Evolutionary conservation across 2,329 filamentous ascomycete genomes (phyloP).

Genomic region (Phaeosphaeria sp.): DNA sequence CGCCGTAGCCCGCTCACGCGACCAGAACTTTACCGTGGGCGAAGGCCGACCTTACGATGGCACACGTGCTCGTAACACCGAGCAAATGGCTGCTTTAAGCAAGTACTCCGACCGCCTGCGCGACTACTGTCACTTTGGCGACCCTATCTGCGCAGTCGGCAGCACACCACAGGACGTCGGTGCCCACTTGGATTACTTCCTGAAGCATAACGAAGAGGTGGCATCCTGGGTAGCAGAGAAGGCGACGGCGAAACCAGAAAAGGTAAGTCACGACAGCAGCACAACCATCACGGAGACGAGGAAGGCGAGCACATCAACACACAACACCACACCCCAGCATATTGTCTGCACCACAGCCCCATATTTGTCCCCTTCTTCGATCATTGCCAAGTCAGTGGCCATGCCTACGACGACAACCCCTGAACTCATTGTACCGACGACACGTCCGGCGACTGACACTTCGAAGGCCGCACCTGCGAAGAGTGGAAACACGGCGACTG

Average conservation of each 20-base stretch:
- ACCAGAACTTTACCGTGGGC: constrained; percentile 34
- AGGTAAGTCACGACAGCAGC: constrained; percentile 14
- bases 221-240: constrained; percentile 23
- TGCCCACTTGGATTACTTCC: constrained; percentile 66
- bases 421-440: background rate
- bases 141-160: constrained; percentile 69
- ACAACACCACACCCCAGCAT: constrained; percentile 5
- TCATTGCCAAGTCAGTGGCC: constrained; percentile 8
- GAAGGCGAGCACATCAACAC: background rate
- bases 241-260: constrained; percentile 16
- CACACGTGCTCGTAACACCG: constrained; percentile 23
- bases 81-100: constrained; percentile 23
- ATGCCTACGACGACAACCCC: constrained; percentile 2
- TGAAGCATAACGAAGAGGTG: constrained; percentile 31
- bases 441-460: constrained; percentile 11
- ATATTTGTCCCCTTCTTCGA: background rate
- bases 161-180: constrained; percentile 59
- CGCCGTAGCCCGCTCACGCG: constrained; percentile 27
- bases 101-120: constrained; percentile 54
- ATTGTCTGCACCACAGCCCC: background rate
- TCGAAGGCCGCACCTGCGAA: constrained; percentile 14
- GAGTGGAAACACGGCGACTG: background rate
- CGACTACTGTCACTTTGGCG: constrained; percentile 68
- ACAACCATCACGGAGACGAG: background rate
- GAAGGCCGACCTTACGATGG: constrained; percentile 30